phyloP scores from a whole-genome alignment of 2,329 filamentous ascomycete species.

The Diplodia corticola region DNA sequence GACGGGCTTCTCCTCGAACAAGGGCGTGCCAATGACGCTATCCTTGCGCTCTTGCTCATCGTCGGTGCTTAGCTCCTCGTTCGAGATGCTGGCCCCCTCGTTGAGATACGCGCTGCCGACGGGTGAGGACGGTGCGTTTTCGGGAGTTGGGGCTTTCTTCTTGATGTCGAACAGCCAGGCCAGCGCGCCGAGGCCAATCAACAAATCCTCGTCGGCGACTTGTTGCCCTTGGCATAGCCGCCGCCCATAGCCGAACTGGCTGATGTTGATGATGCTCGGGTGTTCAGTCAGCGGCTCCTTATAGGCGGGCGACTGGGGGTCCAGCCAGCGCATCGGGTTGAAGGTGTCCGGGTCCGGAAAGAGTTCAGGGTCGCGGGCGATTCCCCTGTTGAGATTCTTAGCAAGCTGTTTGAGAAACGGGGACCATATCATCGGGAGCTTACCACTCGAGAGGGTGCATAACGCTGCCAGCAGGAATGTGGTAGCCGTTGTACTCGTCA shows the following conservation, averaged over 20 bases:
- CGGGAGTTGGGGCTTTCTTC: conserved; percentile 20
- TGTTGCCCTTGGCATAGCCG: conserved; percentile 47
- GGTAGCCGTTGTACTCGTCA: conserved; percentile 58
- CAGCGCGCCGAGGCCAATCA: conserved; percentile 46
- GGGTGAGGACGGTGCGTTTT: conserved; percentile 11
- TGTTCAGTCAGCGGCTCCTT: conserved; percentile 53
- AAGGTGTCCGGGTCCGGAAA: conserved; percentile 55
- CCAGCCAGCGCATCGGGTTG: conserved; percentile 56
- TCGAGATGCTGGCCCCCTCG: conserved; percentile 38
- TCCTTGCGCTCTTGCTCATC: conserved; percentile 14
- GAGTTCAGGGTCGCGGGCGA: conserved; percentile 53
- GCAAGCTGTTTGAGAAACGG: not conserved
- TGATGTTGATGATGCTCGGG: conserved; percentile 56
- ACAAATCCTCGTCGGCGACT: conserved; percentile 45
- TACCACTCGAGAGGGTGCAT: conserved; percentile 48
- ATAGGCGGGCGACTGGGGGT: conserved; percentile 54
- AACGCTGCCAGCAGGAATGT: conserved; percentile 57
- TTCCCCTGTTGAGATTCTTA: conserved; percentile 43
- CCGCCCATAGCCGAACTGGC: conserved; percentile 57
- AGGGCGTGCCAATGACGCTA: not conserved
- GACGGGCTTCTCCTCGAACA: not conserved
- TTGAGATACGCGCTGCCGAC: conserved; percentile 31
- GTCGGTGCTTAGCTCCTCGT: conserved; percentile 37
- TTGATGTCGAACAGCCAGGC: conserved; percentile 49
- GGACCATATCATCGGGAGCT: conserved; percentile 23